These are phyloP conservation scores for Calonectria hongkongensis DNA, from an alignment of 2,329 filamentous ascomycete species.

Conservation along the genomic window DNA sequence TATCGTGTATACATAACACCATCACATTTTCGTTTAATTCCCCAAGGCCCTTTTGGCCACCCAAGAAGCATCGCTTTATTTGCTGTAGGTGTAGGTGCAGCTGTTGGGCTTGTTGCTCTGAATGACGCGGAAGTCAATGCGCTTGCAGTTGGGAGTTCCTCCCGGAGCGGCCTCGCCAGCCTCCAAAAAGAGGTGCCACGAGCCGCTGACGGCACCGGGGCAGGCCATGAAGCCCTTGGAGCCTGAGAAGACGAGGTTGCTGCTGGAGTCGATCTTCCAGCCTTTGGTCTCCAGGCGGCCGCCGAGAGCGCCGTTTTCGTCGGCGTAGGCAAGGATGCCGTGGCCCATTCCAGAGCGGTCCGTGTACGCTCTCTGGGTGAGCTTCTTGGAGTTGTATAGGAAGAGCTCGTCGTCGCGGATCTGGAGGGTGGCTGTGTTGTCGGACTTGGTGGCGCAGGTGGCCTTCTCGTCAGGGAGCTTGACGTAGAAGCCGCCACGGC, in stretches of 20 bases:
- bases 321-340: conserved; percentile 70
- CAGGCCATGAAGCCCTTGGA: conserved; percentile 71
- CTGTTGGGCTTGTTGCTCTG: conserved; percentile 56
- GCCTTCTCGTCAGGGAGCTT: conserved; percentile 67
- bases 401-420: conserved; percentile 66
- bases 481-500: conserved; percentile 65
- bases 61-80: no score
- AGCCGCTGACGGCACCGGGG: conserved; percentile 63
- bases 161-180: conserved; percentile 60
- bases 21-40: background rate
- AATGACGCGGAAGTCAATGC: conserved; percentile 58
- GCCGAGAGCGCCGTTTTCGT: conserved; percentile 62
- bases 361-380: conserved; percentile 69
- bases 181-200: conserved; percentile 65
- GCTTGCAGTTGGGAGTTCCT: conserved; percentile 61
- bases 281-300: conserved; percentile 66
- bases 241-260: conserved; percentile 67
- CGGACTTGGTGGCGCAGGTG: conserved; percentile 64
- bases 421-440: conserved; percentile 69
- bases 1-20: background rate
- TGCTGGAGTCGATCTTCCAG: conserved; percentile 66
- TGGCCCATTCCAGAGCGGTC: conserved; percentile 77
- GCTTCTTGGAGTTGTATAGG: conserved; percentile 65
- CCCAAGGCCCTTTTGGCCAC: background rate
- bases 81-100: conserved; percentile 58